Base-by-base conservation (phyloP, 2,329 filamentous ascomycete species). In the Decorospora gaudefroyi region DNA sequence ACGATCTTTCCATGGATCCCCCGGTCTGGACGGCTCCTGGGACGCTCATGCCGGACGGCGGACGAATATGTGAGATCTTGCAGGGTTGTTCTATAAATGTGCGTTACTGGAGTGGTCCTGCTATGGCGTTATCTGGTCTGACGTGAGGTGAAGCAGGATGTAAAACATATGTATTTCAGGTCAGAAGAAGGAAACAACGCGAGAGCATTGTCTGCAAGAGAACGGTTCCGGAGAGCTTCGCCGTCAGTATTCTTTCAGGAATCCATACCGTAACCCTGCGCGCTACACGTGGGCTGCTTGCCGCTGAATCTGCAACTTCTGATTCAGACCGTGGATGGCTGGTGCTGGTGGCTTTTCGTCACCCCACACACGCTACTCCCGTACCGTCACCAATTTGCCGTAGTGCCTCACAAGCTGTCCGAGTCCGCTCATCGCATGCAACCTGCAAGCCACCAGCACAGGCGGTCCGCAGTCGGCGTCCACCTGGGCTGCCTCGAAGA, bases 221-320 rank as follows among this genome's bases (percentile, higher is more conserved):
- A 42, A 44, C 37, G 35, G 36, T 17, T 42, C 19, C 45, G 38
- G 45, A 49, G 46, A 49, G 42, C 48, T 48, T 50, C 31, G 27
- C 41, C 33, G 16, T 18, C 30, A 31, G 36, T 28, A 26, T 39
- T 40, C 31, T 48, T 40, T 29, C n/a, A n/a, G n/a, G n/a, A n/a
- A n/a, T n/a, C n/a, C n/a, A n/a, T n/a, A n/a, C n/a, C 42, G 37
- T 42, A 21, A 44, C 48, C 48, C 51, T 44, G 49, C 36, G 35
- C 16, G 28, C 37, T 17, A 42, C 53, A 57, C 53, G 53, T 57
- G 53, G 51, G 53, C 42, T 48, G 49, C 30, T 37, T 43, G 39
- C 33, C 26, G 45, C 33, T 50, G 51, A 54, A 38, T 36, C 19
- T 25, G 41, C 45, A 37, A 40, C 36, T 22, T 36, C 41, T 36